A percentile compares a stretch with the other conserved stretches of the same genome.
Evolutionary conservation across 805 yeast genomes (phyloP).

Genomic region (Suhomyces canberraensis): DNA sequence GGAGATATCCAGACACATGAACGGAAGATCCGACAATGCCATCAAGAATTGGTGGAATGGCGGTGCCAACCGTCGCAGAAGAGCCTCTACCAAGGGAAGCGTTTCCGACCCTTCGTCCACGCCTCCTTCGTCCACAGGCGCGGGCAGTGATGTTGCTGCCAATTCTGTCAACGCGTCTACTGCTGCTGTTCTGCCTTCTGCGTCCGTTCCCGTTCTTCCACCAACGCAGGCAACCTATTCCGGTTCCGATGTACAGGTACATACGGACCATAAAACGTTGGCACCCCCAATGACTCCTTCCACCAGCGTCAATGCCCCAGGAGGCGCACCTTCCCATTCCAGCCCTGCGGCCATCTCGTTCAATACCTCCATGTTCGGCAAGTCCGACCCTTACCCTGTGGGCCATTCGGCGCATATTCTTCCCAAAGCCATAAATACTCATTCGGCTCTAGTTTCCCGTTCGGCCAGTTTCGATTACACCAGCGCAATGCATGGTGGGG

Average conservation of each 20-base stretch:
- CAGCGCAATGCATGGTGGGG: too few relatives aligned
- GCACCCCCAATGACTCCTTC: neutral
- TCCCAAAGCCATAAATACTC: constrained; percentile 6
- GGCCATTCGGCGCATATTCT: constrained; percentile 1
- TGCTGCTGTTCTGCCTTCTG: neutral
- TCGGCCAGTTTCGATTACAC: constrained; percentile 6
- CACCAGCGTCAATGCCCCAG: constrained; percentile 3
- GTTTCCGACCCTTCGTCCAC: neutral
- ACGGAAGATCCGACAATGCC: constrained; percentile 87
- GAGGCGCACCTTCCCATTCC: neutral
- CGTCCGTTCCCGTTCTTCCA: neutral
- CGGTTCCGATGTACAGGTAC: neutral
- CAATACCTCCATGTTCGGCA: constrained; percentile 40
- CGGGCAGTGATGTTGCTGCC: neutral
- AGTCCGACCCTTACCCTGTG: constrained; percentile 4
- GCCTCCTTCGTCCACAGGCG: neutral
- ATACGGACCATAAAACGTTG: neutral
- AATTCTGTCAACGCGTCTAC: neutral
- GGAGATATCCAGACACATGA: constrained; percentile 81
- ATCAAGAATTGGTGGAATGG: constrained; percentile 97
- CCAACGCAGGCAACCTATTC: neutral
- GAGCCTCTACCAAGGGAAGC: constrained; percentile 25
- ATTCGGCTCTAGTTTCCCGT: neutral
- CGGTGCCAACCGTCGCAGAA: constrained; percentile 78
- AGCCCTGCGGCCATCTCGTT: constrained; percentile 25